phyloP scores from a whole-genome alignment of 495 filamentous ascomycete species.

The Massariosphaeria phaeospora region DNA sequence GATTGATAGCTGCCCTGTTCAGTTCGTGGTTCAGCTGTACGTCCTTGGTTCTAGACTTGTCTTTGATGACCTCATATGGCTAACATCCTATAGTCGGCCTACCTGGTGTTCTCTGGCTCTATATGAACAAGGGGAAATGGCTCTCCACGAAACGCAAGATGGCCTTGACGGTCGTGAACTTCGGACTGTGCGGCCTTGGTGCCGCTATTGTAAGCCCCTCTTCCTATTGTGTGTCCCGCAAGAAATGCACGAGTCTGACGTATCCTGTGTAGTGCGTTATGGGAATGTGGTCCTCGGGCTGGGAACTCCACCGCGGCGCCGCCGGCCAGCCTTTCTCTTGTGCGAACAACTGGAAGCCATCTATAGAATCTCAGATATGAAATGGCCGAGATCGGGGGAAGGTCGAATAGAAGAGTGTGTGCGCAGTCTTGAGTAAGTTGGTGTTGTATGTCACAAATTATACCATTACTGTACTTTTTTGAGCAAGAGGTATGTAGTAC shows the following conservation, averaged over 20 bases:
- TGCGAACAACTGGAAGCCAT: slow-evolving; percentile 19
- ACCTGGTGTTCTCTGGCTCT: slow-evolving; percentile 21
- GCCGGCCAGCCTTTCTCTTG: slow-evolving; percentile 27
- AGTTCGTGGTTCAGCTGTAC: no score
- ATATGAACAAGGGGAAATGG: slow-evolving; percentile 15
- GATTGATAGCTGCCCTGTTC: slow-evolving; percentile 33
- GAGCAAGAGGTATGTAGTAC: no score
- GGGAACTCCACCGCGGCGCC: slow-evolving; percentile 8
- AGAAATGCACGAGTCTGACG: neutral
- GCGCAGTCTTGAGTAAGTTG: no score
- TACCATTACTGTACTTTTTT: no score
- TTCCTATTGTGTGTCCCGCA: neutral
- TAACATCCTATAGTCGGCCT: no score
- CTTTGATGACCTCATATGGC: no score
- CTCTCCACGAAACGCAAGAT: slow-evolving; percentile 7
- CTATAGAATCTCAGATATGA: neutral
- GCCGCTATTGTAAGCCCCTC: slow-evolving; percentile 21
- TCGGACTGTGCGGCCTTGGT: slow-evolving; percentile 14
- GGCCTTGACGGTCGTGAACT: slow-evolving; percentile 8
- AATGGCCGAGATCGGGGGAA: no score
- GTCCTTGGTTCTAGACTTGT: no score
- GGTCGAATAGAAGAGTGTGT: no score
- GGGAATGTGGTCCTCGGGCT: slow-evolving; percentile 23
- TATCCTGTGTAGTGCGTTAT: slow-evolving; percentile 17
- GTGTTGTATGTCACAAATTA: no score